Evolutionary conservation across 2,329 filamentous ascomycete genomes (phyloP).

Genomic region (Fusarium foetens): DNA sequence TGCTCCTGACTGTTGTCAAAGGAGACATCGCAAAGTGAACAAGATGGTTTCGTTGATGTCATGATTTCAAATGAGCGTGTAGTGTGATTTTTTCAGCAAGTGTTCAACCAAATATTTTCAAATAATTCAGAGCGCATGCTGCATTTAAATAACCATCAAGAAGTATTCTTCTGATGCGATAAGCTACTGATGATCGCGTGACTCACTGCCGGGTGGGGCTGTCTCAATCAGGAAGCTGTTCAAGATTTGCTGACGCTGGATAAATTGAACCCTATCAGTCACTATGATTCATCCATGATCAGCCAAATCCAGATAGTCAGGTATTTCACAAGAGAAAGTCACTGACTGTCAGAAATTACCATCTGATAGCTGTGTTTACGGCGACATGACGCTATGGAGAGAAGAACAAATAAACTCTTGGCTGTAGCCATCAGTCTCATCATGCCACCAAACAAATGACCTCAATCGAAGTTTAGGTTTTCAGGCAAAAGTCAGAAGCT

Average conservation of each 20-base stretch:
- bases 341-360: constrained; percentile 3
- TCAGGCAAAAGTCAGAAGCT: background rate
- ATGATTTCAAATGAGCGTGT: background rate
- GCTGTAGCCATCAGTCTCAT: background rate
- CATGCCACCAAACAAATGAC: too few species aligned
- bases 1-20: constrained; percentile 16
- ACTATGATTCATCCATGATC: background rate
- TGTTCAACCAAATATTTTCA: fast-evolving
- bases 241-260: background rate
- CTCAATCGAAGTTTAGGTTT: fast-evolving
- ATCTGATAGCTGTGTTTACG: background rate
- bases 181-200: constrained; percentile 3
- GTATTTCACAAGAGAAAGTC: background rate
- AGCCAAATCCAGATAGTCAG: background rate
- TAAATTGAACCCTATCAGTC: background rate
- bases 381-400: too few species aligned
- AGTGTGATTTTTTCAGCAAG: background rate
- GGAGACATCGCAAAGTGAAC: constrained; percentile 7
- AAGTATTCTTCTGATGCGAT: background rate
- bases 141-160: background rate
- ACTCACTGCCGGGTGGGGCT: constrained; percentile 9
- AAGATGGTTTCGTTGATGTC: background rate
- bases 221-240: constrained; percentile 7
- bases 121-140: fast-evolving
- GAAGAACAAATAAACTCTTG: too few species aligned